Base-by-base conservation (phyloP, 768 basidiomycete species). In the Lanmaoa rubissima region DNA sequence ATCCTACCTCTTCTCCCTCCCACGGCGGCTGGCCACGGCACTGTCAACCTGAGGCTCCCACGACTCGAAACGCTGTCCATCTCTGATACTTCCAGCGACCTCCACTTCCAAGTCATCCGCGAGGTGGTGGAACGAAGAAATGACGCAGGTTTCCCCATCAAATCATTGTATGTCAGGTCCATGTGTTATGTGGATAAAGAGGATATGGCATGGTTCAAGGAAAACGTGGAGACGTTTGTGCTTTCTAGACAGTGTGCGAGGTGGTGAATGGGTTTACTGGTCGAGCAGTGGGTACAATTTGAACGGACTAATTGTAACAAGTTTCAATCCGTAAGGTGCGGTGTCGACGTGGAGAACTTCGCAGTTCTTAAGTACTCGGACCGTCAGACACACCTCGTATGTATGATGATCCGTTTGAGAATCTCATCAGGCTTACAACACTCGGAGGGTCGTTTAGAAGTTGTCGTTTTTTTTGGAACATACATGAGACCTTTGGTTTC, bases 61-160 rank as follows among this genome's bases (percentile, higher is more conserved):
- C 72, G 73, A 43, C 74, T 88, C 13, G 70, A 78, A 57, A 73
- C 70, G 17, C 65, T 87, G 46, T 74, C 71, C 38, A 77, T 80
- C 8, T 69, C 74, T 5, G 78, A 76, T 14, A 67, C 84, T n/a
- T 59, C 69, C 14, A 82, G 79, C 5, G 1, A 41, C 3, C 28
- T 28, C 28, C 46, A 35, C 9, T 1, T 19, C 4, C 32, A 14
- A 5, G 54, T 68, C 35, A 69, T 88, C 69, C 76, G 73, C 46
- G 51, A 61, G 26, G 70, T 87, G 24, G 74, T 87, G 3, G 68
- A 71, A 45, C 66, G 62, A 45, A 74, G 82, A 43, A 71, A 60
- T 47, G 69, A 59, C 11, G 71, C 70, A 5, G 82, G 79, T 1
- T 66, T 63, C 16, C 81, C 83, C 1, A 35, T 48, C 35, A 24